Evolutionary conservation across 2,329 filamentous ascomycete species (phyloP).

Genomic region (Penicillium hordei): DNA sequence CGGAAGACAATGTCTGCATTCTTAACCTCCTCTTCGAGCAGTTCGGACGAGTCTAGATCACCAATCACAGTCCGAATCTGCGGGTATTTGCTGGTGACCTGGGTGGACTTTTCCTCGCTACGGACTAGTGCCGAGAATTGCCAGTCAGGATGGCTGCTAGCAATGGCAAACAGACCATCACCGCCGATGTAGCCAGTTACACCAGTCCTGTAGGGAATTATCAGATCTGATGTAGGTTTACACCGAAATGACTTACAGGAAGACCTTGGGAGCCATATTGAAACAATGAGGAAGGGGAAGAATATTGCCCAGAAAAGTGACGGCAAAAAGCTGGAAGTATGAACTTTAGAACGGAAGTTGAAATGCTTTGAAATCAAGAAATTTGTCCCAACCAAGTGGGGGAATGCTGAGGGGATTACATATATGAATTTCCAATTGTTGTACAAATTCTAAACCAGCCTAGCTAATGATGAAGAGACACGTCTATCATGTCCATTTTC

Average conservation of each 20-base stretch:
- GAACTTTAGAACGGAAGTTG: not conserved
- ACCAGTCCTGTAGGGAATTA: conserved; percentile 44
- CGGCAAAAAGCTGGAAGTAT: not conserved
- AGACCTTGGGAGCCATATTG: conserved; percentile 36
- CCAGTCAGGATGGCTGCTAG: conserved; percentile 50
- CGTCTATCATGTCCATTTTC: not conserved
- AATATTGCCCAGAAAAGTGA: not conserved
- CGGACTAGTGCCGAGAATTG: conserved; percentile 47
- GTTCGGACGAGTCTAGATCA: conserved; percentile 42
- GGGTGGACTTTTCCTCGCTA: conserved; percentile 44
- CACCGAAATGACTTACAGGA: conserved; percentile 32
- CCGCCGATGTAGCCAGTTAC: conserved; percentile 57
- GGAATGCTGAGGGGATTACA: not conserved
- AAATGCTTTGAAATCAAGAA: conserved; percentile 31
- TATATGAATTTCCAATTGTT: no score
- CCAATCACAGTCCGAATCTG: conserved; percentile 45
- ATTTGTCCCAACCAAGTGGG: conserved; percentile 6
- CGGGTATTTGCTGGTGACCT: conserved; percentile 42
- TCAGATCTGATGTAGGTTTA: conserved; percentile 15
- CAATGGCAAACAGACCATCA: conserved; percentile 50
- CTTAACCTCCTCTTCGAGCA: conserved; percentile 46
- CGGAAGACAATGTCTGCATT: conserved; percentile 51
- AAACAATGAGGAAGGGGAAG: not conserved
- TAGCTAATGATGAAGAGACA: not conserved
- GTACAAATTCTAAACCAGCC: not conserved